These are phyloP conservation scores for Collybiopsis confluens DNA, from an alignment of 768 basidiomycete species.

Conservation along the genomic window DNA sequence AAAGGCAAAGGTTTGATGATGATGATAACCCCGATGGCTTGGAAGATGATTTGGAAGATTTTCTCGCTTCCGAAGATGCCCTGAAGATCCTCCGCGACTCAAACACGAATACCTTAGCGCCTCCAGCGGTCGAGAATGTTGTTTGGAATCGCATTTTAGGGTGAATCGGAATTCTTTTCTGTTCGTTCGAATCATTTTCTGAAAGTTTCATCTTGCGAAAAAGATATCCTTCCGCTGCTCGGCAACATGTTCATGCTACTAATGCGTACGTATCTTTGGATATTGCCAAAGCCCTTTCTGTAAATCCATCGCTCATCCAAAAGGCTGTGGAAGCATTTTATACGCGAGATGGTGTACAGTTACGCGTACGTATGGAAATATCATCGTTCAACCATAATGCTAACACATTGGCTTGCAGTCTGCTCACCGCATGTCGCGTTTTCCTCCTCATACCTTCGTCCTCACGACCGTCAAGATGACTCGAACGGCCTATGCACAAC, in stretches of 20 bases:
- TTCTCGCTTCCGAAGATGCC: slow-evolving; percentile 58
- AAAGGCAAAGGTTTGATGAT: slow-evolving; percentile 30
- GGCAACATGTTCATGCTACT: slow-evolving; percentile 69
- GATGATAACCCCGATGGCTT: slow-evolving; percentile 43
- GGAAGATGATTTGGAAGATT: slow-evolving; percentile 43
- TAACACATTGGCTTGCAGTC: slow-evolving; percentile 43
- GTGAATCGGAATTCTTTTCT: slow-evolving; percentile 30
- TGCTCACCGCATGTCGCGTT: slow-evolving; percentile 86
- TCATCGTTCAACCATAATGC: neutral
- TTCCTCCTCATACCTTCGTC: slow-evolving; percentile 67
- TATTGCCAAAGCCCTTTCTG: slow-evolving; percentile 67
- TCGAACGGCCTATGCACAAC: slow-evolving; percentile 89
- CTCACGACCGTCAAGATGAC: slow-evolving; percentile 73
- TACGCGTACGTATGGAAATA: slow-evolving; percentile 56
- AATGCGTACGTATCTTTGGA: slow-evolving; percentile 78
- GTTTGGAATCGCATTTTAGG: slow-evolving; percentile 70
- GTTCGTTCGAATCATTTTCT: neutral
- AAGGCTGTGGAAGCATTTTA: slow-evolving; percentile 92
- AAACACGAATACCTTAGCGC: slow-evolving; percentile 52
- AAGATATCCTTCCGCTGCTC: slow-evolving; percentile 69
- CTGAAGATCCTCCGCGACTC: slow-evolving; percentile 56
- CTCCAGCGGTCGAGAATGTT: slow-evolving; percentile 52
- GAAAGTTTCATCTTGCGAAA: neutral
- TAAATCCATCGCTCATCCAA: slow-evolving; percentile 69
- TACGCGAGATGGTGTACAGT: slow-evolving; percentile 86